Conservation (phyloP, 192 early-diverging fungal genomes). For the Coemansia umbellata region DNA sequence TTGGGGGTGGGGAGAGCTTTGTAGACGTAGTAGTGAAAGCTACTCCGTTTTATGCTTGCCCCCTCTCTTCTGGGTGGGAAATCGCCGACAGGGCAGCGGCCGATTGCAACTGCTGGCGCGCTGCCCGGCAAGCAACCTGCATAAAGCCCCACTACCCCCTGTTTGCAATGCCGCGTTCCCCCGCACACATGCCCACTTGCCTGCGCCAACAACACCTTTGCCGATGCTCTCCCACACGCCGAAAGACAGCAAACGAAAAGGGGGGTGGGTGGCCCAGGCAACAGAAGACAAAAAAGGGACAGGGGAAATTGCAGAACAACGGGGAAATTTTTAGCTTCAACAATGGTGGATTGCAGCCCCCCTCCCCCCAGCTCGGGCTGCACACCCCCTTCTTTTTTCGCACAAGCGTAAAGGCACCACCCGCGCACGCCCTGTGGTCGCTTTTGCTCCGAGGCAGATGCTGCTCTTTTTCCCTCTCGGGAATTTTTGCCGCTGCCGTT, state of each 20-base stretch:
- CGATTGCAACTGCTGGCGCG: too few relatives aligned
- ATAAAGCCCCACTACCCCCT: too few relatives aligned
- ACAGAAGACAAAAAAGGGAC: not conserved
- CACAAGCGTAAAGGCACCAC: too few relatives aligned
- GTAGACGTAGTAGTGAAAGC: too few relatives aligned
- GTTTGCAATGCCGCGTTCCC: too few relatives aligned
- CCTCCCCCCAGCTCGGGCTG: constrained; percentile 1
- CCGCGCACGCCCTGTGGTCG: constrained; percentile 2
- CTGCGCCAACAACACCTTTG: too few relatives aligned
- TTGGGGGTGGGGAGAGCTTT: too few relatives aligned
- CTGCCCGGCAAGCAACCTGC: too few relatives aligned
- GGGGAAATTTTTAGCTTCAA: not conserved
- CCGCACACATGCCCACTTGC: too few relatives aligned
- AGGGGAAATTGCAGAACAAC: not conserved
- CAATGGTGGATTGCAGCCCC: not conserved
- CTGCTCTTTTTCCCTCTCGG: constrained; percentile 4
- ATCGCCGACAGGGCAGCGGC: too few relatives aligned
- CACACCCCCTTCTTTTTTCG: not conserved
- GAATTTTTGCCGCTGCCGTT: constrained; percentile 8
- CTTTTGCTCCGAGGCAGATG: constrained; percentile 1
- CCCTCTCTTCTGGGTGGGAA: too few relatives aligned
- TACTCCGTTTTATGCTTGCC: too few relatives aligned
- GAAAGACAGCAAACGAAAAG: not conserved
- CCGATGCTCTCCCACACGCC: not conserved
- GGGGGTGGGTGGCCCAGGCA: not conserved